Percentiles rank a stretch among this genome's conserved stretches.
Evolutionary conservation across 768 basidiomycete species (phyloP).

Genomic region (Pisolithus albus): DNA sequence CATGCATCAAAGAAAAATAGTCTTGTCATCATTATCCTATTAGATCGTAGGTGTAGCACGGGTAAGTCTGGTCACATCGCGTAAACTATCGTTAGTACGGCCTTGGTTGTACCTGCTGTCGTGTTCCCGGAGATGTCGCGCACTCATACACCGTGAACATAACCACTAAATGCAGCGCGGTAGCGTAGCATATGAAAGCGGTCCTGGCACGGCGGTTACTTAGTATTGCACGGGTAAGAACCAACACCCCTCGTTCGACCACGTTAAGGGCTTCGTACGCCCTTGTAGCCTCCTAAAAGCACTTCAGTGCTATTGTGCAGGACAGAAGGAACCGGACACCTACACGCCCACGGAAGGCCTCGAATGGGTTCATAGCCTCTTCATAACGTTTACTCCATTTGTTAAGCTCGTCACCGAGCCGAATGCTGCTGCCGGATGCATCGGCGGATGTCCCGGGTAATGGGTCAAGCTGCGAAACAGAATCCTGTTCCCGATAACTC

Average conservation of each 20-base stretch:
- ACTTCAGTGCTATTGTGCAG: not conserved
- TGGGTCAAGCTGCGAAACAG: slow-evolving; percentile 62
- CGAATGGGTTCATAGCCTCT: slow-evolving; percentile 97
- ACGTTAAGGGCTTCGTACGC: slow-evolving; percentile 90
- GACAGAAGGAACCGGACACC: slow-evolving; percentile 26
- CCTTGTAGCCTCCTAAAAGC: slow-evolving; percentile 79
- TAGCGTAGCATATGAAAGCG: slow-evolving; percentile 83
- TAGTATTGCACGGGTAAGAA: slow-evolving; percentile 77
- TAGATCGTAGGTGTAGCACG: not conserved
- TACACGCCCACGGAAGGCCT: slow-evolving; percentile 92
- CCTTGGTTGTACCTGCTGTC: slow-evolving; percentile 45
- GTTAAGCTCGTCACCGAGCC: slow-evolving; percentile 66
- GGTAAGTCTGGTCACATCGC: not conserved
- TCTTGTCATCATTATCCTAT: not conserved
- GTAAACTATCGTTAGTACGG: slow-evolving; percentile 25
- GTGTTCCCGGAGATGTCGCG: slow-evolving; percentile 43
- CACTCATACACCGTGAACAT: slow-evolving; percentile 76
- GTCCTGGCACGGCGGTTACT: slow-evolving; percentile 87
- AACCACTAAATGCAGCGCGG: slow-evolving; percentile 73
- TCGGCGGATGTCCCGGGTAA: slow-evolving; percentile 38
- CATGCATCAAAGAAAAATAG: not conserved
- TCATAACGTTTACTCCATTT: slow-evolving; percentile 91
- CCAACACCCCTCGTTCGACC: slow-evolving; percentile 81
- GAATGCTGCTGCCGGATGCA: slow-evolving; percentile 21
- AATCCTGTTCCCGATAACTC: slow-evolving; percentile 77